These are phyloP conservation scores for Fomitopsis serialis DNA, from an alignment of 768 basidiomycete genomes.

Conservation along the genomic window DNA sequence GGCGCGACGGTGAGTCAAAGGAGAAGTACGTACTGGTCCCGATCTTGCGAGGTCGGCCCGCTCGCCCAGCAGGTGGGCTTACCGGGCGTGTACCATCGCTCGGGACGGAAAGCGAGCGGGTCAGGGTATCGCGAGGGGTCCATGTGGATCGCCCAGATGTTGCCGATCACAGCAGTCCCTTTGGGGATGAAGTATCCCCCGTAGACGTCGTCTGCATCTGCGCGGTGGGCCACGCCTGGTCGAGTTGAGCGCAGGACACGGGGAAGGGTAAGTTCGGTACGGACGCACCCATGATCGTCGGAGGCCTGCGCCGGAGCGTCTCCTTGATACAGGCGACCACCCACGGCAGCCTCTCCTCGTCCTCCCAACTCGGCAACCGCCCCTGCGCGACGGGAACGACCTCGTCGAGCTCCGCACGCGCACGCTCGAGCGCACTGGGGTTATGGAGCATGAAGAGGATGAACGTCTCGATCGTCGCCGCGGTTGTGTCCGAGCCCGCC, in stretches of 20 bases:
- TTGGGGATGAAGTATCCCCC: constrained; percentile 27
- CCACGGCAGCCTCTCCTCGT: constrained; percentile 47
- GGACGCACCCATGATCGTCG: constrained; percentile 1
- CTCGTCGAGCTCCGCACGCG: constrained; percentile 55
- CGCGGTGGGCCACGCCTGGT: constrained; percentile 25
- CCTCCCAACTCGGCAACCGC: constrained; percentile 50
- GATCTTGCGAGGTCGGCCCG: not conserved
- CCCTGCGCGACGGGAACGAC: constrained; percentile 38
- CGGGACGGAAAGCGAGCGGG: constrained; percentile 36
- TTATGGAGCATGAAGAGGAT: constrained; percentile 18
- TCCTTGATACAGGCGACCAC: constrained; percentile 48
- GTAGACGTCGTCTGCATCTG: constrained; percentile 25
- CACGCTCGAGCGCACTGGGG: constrained; percentile 29
- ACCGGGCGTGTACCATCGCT: constrained; percentile 23
- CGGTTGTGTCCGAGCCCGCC: constrained; percentile 26
- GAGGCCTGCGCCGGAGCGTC: constrained; percentile 7
- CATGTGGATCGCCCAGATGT: constrained; percentile 28
- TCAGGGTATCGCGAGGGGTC: constrained; percentile 33
- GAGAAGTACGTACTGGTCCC: not conserved
- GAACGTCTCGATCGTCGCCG: constrained; percentile 23
- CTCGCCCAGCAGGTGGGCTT: not conserved
- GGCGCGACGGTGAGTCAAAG: not conserved
- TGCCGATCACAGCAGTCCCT: constrained; percentile 18
- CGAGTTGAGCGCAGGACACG: not conserved
- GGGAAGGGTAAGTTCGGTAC: not conserved